Conservation (phyloP, 2,329 filamentous ascomycete genomes). For the Fusarium keratoplasticum region DNA sequence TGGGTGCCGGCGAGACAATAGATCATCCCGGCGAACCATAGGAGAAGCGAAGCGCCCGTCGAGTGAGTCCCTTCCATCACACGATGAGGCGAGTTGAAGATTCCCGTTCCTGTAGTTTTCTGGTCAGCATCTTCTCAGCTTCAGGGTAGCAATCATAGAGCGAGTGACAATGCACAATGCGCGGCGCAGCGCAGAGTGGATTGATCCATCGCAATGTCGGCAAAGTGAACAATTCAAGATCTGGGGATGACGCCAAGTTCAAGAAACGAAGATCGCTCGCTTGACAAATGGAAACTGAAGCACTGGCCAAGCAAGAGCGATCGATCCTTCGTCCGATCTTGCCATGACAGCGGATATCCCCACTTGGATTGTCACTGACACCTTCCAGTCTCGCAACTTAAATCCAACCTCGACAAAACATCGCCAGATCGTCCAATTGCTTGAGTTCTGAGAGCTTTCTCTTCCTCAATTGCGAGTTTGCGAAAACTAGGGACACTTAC, state of each 20-base stretch:
- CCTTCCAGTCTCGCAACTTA: slow-evolving; percentile 21
- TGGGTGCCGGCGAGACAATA: slow-evolving; percentile 53
- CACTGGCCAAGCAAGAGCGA: slow-evolving; percentile 25
- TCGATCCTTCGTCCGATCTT: slow-evolving; percentile 15
- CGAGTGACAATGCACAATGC: neutral
- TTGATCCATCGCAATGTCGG: neutral
- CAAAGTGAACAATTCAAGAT: neutral
- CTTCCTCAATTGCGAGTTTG: neutral
- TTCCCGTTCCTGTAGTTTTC: slow-evolving; percentile 47
- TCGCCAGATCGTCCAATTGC: neutral
- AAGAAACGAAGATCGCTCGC: neutral
- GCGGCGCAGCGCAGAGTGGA: neutral
- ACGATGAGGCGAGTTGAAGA: slow-evolving; percentile 50
- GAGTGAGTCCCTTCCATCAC: slow-evolving; percentile 50
- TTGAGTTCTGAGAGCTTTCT: neutral
- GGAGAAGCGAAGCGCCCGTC: slow-evolving; percentile 50
- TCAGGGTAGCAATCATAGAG: neutral
- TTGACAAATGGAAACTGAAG: slow-evolving; percentile 32
- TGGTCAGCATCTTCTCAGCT: slow-evolving; percentile 21
- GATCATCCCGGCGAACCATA: slow-evolving; percentile 55
- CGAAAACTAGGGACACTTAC: slow-evolving; percentile 37
- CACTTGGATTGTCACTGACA: slow-evolving; percentile 32
- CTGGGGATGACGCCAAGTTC: neutral
- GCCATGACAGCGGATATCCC: slow-evolving; percentile 23
- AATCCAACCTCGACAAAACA: slow-evolving; percentile 38